Conservation (phyloP, 257 asterid species). For the Nicotiana benthamiana region DNA sequence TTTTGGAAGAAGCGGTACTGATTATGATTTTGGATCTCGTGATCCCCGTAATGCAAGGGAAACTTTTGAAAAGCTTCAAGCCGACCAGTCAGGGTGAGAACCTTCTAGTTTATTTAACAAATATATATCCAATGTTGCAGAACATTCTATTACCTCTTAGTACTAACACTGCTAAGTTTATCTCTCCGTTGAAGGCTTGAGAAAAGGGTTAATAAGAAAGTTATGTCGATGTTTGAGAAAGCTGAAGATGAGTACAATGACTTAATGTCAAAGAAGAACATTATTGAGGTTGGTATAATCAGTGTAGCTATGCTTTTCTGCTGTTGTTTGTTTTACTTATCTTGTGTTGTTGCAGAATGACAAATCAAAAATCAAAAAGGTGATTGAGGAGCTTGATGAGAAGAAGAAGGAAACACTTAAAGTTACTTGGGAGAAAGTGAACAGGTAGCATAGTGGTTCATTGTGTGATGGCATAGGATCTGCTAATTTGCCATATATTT, state of each 20-base stretch:
- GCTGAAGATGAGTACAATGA: constrained; percentile 97
- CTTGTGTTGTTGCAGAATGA: constrained; percentile 52
- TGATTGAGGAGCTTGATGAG: constrained; percentile 97
- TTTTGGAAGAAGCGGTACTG: constrained; percentile 85
- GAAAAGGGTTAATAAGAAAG: constrained; percentile 97
- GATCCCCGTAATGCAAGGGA: constrained; percentile 67
- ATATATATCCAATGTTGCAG: not conserved
- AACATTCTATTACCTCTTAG: not conserved
- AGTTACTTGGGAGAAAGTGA: constrained; percentile 95
- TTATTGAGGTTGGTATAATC: constrained; percentile 65
- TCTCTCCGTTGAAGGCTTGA: constrained; percentile 57
- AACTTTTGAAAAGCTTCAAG: constrained; percentile 68
- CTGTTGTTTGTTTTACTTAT: constrained; percentile 16
- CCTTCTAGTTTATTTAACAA: not conserved
- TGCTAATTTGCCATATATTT: not conserved
- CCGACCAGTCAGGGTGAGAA: constrained; percentile 83
- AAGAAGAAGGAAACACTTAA: constrained; percentile 89
- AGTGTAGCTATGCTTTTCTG: constrained; percentile 3
- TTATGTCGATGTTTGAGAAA: constrained; percentile 96
- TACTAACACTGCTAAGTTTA: not conserved
- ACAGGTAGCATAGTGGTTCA: constrained; percentile 45
- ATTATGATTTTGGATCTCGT: constrained; percentile 80
- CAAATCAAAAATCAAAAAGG: constrained; percentile 88
- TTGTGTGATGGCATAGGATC: constrained; percentile 2
- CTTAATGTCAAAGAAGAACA: constrained; percentile 83